Percentiles rank a stretch among this genome's conserved stretches.
phyloP scores from a whole-genome alignment of 331 rosid species.

The Erythrophleum ivorense region DNA sequence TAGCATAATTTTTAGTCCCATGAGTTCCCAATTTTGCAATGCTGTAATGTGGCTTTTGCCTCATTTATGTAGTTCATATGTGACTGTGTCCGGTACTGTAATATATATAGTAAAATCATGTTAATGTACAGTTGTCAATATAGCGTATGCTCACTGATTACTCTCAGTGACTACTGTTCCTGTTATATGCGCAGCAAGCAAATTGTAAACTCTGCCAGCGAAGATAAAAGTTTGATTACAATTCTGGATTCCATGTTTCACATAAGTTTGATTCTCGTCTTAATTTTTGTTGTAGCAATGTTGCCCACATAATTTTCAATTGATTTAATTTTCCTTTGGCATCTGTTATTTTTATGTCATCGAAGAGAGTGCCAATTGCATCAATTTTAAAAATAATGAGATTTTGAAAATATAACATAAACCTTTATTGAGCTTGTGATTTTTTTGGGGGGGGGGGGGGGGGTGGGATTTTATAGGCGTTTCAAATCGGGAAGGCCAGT shows the following conservation, averaged over 20 bases:
- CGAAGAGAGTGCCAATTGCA: neutral
- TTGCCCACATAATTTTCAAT: neutral
- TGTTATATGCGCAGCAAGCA: conserved; percentile 5
- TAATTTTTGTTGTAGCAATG: neutral
- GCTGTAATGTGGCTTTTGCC: conserved; percentile 50
- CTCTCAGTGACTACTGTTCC: conserved; percentile 6
- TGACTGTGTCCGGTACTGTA: conserved; percentile 16
- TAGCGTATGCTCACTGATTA: conserved; percentile 3
- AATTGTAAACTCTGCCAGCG: conserved; percentile 2
- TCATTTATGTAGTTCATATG: conserved; percentile 29
- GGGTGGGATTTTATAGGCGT: too few species aligned
- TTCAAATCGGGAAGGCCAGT: neutral
- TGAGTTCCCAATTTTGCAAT: conserved; percentile 59
- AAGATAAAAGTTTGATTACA: neutral
- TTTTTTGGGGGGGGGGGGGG: too few species aligned
- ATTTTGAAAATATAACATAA: neutral
- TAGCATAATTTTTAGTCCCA: conserved; percentile 45
- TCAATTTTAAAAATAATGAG: neutral
- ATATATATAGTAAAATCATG: conserved; percentile 10
- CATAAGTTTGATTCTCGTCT: neutral
- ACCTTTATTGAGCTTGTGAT: too few species aligned
- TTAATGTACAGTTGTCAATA: conserved; percentile 29
- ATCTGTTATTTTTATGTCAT: neutral
- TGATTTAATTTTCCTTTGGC: neutral
- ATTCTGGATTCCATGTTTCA: neutral